Conservation (phyloP, 1,284 basidiomycete genomes). For the Leccinum griseonigrum region DNA sequence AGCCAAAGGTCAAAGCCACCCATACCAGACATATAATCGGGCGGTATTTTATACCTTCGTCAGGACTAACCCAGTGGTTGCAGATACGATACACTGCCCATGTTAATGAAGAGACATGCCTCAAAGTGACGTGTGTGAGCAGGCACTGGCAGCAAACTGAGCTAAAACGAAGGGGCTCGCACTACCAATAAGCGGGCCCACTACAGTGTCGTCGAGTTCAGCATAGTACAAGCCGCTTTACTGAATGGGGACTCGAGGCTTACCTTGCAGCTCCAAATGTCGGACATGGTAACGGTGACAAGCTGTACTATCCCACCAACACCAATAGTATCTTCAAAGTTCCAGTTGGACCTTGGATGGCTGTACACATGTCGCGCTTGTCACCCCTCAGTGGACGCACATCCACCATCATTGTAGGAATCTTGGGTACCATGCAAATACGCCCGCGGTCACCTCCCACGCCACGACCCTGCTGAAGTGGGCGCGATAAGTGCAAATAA, state of each 20-base stretch:
- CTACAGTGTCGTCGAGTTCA: constrained; percentile 44
- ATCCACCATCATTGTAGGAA: too few species aligned
- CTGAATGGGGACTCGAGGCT: not conserved
- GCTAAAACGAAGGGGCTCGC: constrained; percentile 38
- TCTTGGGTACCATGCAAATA: too few species aligned
- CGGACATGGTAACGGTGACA: too few species aligned
- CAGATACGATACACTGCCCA: constrained; percentile 40
- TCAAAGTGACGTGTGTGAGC: constrained; percentile 58
- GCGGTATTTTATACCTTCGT: constrained; percentile 58
- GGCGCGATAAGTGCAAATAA: too few species aligned
- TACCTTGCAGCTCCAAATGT: constrained; percentile 78
- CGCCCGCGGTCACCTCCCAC: too few species aligned
- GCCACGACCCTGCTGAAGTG: too few species aligned
- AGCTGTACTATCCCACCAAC: too few species aligned
- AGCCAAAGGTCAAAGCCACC: constrained; percentile 55
- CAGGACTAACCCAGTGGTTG: constrained; percentile 55
- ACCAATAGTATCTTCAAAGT: too few species aligned
- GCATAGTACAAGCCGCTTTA: not conserved
- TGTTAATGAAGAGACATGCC: constrained; percentile 78
- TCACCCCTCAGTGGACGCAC: too few species aligned
- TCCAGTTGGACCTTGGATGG: too few species aligned
- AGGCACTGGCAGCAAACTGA: not conserved
- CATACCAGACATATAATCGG: constrained; percentile 59
- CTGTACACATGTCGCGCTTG: too few species aligned
- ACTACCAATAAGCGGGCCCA: constrained; percentile 75